These are phyloP conservation scores for Stachybotrys chartarum DNA, from an alignment of 2,329 filamentous ascomycete genomes.

Conservation along the genomic window DNA sequence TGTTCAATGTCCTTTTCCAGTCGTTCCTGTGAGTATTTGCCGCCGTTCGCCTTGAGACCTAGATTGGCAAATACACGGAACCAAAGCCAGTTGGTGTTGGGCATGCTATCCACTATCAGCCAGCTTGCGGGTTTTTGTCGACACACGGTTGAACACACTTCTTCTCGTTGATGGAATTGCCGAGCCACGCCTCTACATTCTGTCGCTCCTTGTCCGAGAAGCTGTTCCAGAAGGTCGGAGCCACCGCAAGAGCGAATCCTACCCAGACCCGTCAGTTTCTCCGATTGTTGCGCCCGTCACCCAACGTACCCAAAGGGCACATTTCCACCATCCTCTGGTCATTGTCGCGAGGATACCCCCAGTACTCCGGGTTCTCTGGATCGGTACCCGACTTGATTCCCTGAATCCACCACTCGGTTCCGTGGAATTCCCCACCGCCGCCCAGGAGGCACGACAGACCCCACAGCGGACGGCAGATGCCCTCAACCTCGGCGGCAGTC, in stretches of 20 bases:
- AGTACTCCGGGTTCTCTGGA: slow-evolving; percentile 63
- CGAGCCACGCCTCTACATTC: slow-evolving; percentile 67
- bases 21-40: slow-evolving; percentile 59
- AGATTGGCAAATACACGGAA: slow-evolving; percentile 81
- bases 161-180: slow-evolving; percentile 69
- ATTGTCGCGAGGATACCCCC: slow-evolving; percentile 68
- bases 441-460: slow-evolving; percentile 64
- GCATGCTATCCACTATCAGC: slow-evolving; percentile 48
- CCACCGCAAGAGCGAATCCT: slow-evolving; percentile 66
- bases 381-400: slow-evolving; percentile 67
- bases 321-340: slow-evolving; percentile 84
- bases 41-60: slow-evolving; percentile 67
- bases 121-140: too few species aligned
- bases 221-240: slow-evolving; percentile 57
- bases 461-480: slow-evolving; percentile 69
- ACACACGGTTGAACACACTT: slow-evolving; percentile 35
- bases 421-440: slow-evolving; percentile 58
- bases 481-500: slow-evolving; percentile 69
- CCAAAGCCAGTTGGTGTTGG: slow-evolving; percentile 66
- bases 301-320: slow-evolving; percentile 56
- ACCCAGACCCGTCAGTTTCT: neutral
- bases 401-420: slow-evolving; percentile 56
- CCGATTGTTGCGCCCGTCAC: neutral
- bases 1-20: slow-evolving; percentile 72
- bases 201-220: slow-evolving; percentile 53